These are phyloP conservation scores for Colletotrichum brevisporum DNA, from an alignment of 2,329 filamentous ascomycete genomes.

Conservation along the genomic window DNA sequence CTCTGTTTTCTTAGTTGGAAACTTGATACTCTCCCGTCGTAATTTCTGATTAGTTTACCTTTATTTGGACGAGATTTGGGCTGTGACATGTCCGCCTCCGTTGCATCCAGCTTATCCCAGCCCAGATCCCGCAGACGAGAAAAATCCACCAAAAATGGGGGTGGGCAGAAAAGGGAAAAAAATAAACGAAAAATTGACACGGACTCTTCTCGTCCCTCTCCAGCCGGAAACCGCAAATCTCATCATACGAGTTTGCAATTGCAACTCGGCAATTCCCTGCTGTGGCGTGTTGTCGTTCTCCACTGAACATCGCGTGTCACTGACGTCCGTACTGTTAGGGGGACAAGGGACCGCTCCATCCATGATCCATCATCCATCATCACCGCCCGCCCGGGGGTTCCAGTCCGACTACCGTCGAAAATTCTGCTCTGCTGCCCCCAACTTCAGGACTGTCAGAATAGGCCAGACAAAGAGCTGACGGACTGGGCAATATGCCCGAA, in stretches of 20 bases:
- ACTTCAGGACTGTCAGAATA: background rate
- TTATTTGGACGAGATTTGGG: background rate
- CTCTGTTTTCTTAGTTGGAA: background rate
- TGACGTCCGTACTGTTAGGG: constrained; percentile 31
- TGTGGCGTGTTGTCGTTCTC: constrained; percentile 30
- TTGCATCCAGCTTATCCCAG: background rate
- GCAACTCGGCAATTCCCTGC: constrained; percentile 37
- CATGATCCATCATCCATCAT: constrained; percentile 15
- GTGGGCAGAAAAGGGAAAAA: constrained; percentile 21
- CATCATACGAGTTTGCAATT: constrained; percentile 40
- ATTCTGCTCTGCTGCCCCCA: background rate
- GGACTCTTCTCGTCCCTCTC: constrained; percentile 11
- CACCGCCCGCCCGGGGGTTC: constrained; percentile 18
- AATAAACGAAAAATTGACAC: constrained; percentile 1
- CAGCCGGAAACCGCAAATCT: constrained; percentile 22
- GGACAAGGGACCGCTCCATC: constrained; percentile 17
- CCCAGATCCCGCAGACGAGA: constrained; percentile 1
- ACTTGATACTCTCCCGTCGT: background rate
- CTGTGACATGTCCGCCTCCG: background rate
- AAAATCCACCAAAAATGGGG: background rate
- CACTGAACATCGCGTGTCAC: constrained; percentile 34
- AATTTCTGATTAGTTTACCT: background rate
- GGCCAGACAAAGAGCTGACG: constrained; percentile 1
- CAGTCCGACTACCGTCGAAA: constrained; percentile 9
- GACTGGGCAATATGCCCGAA: background rate